phyloP scores from a whole-genome alignment of 805 yeast genomes.

The Ogataea trehaloabstinens region DNA sequence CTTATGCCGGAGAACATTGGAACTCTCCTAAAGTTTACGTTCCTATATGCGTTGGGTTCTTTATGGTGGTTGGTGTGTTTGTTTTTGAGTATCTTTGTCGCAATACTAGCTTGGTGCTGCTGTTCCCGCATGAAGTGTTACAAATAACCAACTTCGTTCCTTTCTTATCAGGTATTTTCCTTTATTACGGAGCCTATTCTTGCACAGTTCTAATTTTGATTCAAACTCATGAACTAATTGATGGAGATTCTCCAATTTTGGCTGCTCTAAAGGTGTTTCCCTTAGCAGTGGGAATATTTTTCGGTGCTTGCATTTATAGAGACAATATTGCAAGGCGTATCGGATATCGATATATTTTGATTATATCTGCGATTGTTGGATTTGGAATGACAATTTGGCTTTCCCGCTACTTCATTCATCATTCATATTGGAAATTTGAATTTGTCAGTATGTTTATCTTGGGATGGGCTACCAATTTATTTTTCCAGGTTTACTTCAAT shows the following conservation, averaged over 20 bases:
- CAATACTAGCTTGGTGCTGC: conserved; percentile 17
- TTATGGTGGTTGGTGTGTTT: background rate
- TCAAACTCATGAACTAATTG: conserved; percentile 28
- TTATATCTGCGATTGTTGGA: conserved; percentile 8
- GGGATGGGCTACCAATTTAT: conserved; percentile 27
- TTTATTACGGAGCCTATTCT: conserved; percentile 12
- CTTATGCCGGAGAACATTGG: conserved; percentile 45
- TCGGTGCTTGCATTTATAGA: conserved; percentile 27
- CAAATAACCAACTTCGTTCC: conserved; percentile 23
- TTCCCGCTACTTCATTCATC: conserved; percentile 14
- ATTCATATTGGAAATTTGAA: conserved; percentile 26
- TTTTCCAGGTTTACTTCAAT: conserved; percentile 34
- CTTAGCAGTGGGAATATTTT: conserved; percentile 29
- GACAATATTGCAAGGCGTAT: conserved; percentile 10
- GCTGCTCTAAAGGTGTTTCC: conserved; percentile 39
- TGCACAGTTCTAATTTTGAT: conserved; percentile 10
- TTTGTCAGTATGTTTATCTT: conserved; percentile 22
- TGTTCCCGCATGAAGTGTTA: conserved; percentile 24
- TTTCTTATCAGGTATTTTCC: conserved; percentile 13
- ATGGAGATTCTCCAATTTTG: conserved; percentile 31
- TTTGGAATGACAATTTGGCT: conserved; percentile 22
- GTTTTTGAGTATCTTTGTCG: conserved; percentile 9
- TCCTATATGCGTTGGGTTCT: background rate
- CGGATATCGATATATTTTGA: conserved; percentile 22
- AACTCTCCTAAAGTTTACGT: conserved; percentile 30